Evolutionary conservation across 306 rosid genomes (phyloP).

Genomic region (Abrus precatorius): DNA sequence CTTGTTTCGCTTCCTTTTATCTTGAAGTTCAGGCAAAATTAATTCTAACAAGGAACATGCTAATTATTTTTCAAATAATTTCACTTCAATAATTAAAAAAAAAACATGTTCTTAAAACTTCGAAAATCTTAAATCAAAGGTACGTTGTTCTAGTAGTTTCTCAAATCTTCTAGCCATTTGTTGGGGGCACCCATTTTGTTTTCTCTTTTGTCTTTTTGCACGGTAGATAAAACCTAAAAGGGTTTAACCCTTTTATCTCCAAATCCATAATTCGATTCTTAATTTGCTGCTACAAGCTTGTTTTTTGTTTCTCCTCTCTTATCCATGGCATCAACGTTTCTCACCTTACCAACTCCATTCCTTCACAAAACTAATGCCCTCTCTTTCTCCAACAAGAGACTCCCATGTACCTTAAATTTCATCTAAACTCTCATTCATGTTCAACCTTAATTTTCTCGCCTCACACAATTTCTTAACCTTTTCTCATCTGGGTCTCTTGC

Average conservation of each 20-base stretch:
- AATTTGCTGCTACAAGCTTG: background rate
- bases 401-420: slow-evolving; percentile 50
- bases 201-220: background rate
- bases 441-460: slow-evolving; percentile 1
- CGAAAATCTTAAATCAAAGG: background rate
- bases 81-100: too few species aligned
- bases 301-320: slow-evolving; percentile 34
- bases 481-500: slow-evolving; percentile 41
- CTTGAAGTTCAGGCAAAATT: too few species aligned
- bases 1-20: too few species aligned
- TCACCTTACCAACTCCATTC: slow-evolving; percentile 65
- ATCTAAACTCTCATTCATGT: background rate
- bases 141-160: slow-evolving; percentile 20
- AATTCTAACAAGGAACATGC: too few species aligned
- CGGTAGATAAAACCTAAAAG: slow-evolving; percentile 39
- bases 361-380: slow-evolving; percentile 52
- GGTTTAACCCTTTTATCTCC: slow-evolving; percentile 4
- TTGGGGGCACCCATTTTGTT: background rate
- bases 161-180: background rate
- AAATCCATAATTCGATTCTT: background rate
- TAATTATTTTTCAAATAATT: too few species aligned
- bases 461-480: background rate
- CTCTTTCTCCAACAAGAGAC: slow-evolving; percentile 58
- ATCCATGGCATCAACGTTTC: slow-evolving; percentile 83
- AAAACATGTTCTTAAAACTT: background rate